Evolutionary conservation across 2,329 filamentous ascomycete genomes (phyloP), one percentile per base, ranked within the genome.

Genomic region (Penicillium freii): DNA sequence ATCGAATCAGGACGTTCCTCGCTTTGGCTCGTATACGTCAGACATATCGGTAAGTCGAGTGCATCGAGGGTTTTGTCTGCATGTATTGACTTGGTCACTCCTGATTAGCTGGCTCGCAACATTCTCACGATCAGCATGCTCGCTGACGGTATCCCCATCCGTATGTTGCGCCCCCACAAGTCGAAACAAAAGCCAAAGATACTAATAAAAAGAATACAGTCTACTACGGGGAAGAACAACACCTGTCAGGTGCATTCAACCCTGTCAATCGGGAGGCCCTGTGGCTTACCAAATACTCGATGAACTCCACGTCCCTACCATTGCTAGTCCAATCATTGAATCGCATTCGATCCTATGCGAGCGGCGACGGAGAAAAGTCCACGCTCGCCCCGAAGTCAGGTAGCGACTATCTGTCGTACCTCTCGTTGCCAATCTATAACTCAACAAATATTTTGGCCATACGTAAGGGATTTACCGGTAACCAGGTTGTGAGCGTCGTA

Each of bases 221-320:
- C 34, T 89, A 88, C 71, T 81, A 87, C 62, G 86, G 86, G 29
- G 83, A 86, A 59, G 86, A 88, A 71, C 86, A 88, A 65, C 83
- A 81, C 58, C 85, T 80, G 67, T 69, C 75, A 2, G 81, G 81
- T 23, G 77, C 76, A 17, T 75, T 70, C 47, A 70, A 69, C 45
- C 82, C 82, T 9, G 73, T 78, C 0, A 78, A 77, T 50, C 81
- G 84, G 40, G 82, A 85, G 67, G 80, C 83, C 25, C 72, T 84
- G 45, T 86, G 84, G 84, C 72, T 77, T 27, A 80, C 79, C 38
- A 70, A 69, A 21, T 86, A 80, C 72, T 58, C 56, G 23, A 56
- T 56, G 46, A 51, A 51, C 21, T 56, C 56, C 23, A 56, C 46
- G 29, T 56, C 56, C 34, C 42, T 58, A 36, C 56, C 56, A 29